A percentile compares a stretch with the other conserved stretches of the same genome.
Evolutionary conservation across 2,329 filamentous ascomycete genomes (phyloP).

Genomic region (Stagonosporopsis tanaceti): DNA sequence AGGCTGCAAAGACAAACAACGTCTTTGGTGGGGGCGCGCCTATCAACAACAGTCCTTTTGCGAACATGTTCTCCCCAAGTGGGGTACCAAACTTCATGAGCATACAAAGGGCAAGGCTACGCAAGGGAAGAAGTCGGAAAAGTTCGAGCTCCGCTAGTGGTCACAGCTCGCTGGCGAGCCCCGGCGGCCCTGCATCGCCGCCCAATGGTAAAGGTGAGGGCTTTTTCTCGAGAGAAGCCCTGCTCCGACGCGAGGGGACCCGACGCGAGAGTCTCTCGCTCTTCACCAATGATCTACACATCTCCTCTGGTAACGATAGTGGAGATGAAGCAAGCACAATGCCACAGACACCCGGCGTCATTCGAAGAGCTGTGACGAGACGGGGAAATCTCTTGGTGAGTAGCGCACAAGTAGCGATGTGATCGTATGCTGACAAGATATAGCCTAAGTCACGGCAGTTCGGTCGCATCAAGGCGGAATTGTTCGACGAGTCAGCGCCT

Average conservation of each 20-base stretch:
- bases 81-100: constrained; percentile 80
- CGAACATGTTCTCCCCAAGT: constrained; percentile 68
- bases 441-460: constrained; percentile 97
- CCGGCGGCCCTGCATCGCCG: constrained; percentile 78
- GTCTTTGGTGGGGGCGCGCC: constrained; percentile 48
- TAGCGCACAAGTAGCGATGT: constrained; percentile 14
- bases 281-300: constrained; percentile 86
- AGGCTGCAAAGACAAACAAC: constrained; percentile 68
- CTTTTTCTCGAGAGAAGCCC: constrained; percentile 63
- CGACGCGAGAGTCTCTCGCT: constrained; percentile 89
- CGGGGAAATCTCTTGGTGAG: constrained; percentile 87
- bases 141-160: constrained; percentile 75
- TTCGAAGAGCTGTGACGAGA: constrained; percentile 82
- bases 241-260: constrained; percentile 60
- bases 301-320: constrained; percentile 80
- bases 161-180: constrained; percentile 72
- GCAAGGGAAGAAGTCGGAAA: constrained; percentile 67
- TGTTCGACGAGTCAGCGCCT: constrained; percentile 87
- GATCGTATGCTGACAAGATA: constrained; percentile 23
- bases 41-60: constrained; percentile 67
- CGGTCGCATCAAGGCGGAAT: constrained; percentile 86
- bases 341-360: constrained; percentile 72
- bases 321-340: constrained; percentile 68
- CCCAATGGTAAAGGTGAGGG: constrained; percentile 65
- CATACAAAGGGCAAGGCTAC: constrained; percentile 71